These are phyloP conservation scores for Daldinia caldariorum DNA, from an alignment of 495 filamentous ascomycete species.

Conservation along the genomic window DNA sequence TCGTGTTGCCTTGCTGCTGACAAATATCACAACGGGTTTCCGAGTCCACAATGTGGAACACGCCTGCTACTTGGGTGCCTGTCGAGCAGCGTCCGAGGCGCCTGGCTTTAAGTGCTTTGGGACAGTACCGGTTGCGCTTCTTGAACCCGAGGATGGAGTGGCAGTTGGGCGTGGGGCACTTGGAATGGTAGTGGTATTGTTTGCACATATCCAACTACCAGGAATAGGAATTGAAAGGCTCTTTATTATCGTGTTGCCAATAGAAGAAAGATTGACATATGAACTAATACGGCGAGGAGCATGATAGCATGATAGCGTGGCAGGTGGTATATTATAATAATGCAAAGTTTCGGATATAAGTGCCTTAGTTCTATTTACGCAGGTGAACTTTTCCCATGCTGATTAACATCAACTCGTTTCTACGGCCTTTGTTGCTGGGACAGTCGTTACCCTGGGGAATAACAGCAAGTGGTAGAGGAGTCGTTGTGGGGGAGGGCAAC, in stretches of 20 bases:
- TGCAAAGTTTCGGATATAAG: neutral
- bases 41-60: neutral
- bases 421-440: neutral
- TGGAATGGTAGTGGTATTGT: constrained; percentile 6
- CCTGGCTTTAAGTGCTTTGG: constrained; percentile 2
- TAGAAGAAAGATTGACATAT: neutral
- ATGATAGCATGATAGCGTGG: neutral
- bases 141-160: neutral
- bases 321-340: neutral
- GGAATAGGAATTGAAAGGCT: neutral
- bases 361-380: neutral
- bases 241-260: neutral
- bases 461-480: neutral
- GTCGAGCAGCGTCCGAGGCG: constrained; percentile 9
- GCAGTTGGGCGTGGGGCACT: constrained; percentile 3
- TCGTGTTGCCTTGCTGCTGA: neutral
- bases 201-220: constrained; percentile 13
- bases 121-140: constrained; percentile 23
- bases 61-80: neutral
- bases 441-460: neutral
- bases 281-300: neutral
- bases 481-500: neutral
- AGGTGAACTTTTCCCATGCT: neutral
- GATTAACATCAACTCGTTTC: neutral
- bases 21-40: neutral